Evolutionary conservation across 78 protist genomes (phyloP), one percentile per base, ranked within the genome.

Genomic region (Dictyostelium purpureum): DNA sequence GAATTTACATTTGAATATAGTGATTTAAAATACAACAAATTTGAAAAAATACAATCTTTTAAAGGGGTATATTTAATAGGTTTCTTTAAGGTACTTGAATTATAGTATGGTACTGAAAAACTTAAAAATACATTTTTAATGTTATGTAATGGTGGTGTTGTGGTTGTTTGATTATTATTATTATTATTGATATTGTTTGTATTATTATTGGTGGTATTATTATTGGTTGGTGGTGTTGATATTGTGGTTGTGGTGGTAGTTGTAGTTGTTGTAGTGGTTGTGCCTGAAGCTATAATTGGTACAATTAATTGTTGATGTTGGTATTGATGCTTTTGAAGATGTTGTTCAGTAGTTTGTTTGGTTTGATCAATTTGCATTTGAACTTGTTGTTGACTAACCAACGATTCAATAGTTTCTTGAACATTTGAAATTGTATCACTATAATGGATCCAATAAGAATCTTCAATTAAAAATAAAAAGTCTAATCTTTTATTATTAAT

Each of bases 21-120:
- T 74, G 80, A 51, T 74, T 47, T 59, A 43, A 79, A 79, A n/a
- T 65, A 43, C 16, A 43, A 33, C 14, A 79, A 16, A 33, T 79
- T 35, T 10, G 66, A 12, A 47, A 45, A 59, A 2, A 79, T 19
- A 33, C 42, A 38, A 33, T 79, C 88, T 79, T 38, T 57, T 21
- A 79, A 33, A 14, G 28, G 65, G 18, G 26, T 11, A 38, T 63
- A 65, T 51, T 79, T 79, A 11, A 79, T 43, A 21, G 88, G 88
- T 65, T 65, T 79, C 73, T 79, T 79, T 19, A 79, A 40, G 11
- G 65, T 7, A 35, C 43, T 10, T 18, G 14, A 2, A 21, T 76
- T 14, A 21, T 35, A 16, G 21, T 24, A 21, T 42, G 88, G 33
- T 47, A 65, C 65, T 24, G 70, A 43, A 38, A 54, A 79, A n/a